These are phyloP conservation scores for Pulveroboletus sp. DNA, from an alignment of 768 basidiomycete genomes.

Conservation along the genomic window DNA sequence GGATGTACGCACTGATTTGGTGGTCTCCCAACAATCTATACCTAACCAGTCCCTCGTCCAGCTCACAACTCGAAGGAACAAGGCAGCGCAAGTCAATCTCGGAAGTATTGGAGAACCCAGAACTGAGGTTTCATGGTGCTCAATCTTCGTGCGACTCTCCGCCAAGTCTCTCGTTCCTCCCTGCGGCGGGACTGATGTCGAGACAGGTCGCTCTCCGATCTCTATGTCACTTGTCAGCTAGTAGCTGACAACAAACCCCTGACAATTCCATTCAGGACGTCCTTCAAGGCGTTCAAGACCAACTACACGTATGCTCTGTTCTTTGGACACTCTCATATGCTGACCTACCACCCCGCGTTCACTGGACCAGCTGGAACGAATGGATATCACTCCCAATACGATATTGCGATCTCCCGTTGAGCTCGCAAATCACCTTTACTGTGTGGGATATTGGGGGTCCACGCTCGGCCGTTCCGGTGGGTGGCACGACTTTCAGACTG, in stretches of 20 bases:
- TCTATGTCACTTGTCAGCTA: constrained; percentile 91
- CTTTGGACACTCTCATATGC: background rate
- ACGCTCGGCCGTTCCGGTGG: constrained; percentile 73
- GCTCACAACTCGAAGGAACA: constrained; percentile 82
- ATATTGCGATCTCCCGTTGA: constrained; percentile 89
- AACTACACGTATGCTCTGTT: constrained; percentile 56
- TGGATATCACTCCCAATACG: constrained; percentile 88
- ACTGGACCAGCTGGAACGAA: constrained; percentile 79
- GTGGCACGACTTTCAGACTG: constrained; percentile 83
- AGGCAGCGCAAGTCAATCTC: constrained; percentile 68
- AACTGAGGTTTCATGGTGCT: constrained; percentile 76
- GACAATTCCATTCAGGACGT: constrained; percentile 86
- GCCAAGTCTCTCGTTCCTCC: constrained; percentile 3
- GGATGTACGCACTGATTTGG: constrained; percentile 52
- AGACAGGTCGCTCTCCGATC: constrained; percentile 78
- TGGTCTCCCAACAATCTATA: background rate
- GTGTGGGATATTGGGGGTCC: constrained; percentile 94
- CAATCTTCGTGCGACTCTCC: constrained; percentile 57
- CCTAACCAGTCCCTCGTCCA: constrained; percentile 25
- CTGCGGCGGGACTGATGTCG: constrained; percentile 15
- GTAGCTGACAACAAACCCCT: constrained; percentile 90
- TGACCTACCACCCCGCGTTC: background rate
- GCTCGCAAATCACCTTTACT: constrained; percentile 86
- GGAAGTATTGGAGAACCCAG: constrained; percentile 78
- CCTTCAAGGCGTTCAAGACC: constrained; percentile 88